Percentiles rank a stretch among this genome's conserved stretches.
Conservation (phyloP, 495 filamentous ascomycete genomes). For the Aspergillus mulundensis region DNA sequence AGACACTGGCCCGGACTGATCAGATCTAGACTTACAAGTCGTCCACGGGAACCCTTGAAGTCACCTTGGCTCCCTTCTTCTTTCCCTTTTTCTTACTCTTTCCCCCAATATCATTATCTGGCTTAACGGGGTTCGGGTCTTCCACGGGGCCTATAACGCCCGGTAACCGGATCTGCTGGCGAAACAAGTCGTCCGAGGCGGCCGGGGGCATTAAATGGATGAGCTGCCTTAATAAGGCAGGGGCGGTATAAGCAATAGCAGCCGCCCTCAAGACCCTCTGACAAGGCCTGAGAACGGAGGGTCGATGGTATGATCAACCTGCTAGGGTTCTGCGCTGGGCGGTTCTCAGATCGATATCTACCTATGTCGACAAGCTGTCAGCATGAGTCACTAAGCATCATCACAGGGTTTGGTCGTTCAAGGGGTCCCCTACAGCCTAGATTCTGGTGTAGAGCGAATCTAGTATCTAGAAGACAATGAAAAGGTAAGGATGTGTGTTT, state of each 20-base stretch:
- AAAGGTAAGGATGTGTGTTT: neutral
- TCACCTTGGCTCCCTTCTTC: constrained; percentile 37
- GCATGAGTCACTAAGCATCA: constrained; percentile 15
- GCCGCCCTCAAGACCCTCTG: constrained; percentile 37
- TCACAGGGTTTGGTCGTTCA: too few relatives aligned
- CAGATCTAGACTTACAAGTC: constrained; percentile 36
- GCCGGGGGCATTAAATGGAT: constrained; percentile 46
- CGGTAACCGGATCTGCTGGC: constrained; percentile 39
- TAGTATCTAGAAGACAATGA: neutral
- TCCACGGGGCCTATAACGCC: constrained; percentile 34
- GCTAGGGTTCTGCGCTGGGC: constrained; percentile 1
- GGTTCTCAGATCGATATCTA: neutral
- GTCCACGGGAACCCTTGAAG: constrained; percentile 33
- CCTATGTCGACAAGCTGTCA: constrained; percentile 16
- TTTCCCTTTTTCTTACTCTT: constrained; percentile 48
- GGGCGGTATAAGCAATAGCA: constrained; percentile 7
- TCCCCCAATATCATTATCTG: constrained; percentile 41
- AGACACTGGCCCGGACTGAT: neutral
- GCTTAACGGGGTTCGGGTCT: constrained; percentile 21
- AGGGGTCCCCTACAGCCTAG: neutral
- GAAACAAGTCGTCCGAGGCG: constrained; percentile 43
- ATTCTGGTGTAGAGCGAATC: neutral
- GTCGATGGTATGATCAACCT: constrained; percentile 11
- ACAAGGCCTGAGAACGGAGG: constrained; percentile 37
- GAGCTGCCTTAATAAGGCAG: constrained; percentile 31